These are phyloP conservation scores for Luffa aegyptiaca DNA, from an alignment of 306 rosid species.

Conservation along the genomic window DNA sequence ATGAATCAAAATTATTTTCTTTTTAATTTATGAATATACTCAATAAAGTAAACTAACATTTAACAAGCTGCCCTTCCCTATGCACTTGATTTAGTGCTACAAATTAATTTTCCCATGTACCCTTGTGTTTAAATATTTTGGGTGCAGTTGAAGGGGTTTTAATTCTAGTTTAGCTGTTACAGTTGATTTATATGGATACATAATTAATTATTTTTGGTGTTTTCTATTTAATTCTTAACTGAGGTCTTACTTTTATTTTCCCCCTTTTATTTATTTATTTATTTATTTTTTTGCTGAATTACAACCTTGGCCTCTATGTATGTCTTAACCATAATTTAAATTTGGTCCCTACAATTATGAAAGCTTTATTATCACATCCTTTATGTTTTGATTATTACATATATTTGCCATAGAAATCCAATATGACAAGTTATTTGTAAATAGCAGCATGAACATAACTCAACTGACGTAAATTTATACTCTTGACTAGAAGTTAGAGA, in stretches of 20 bases:
- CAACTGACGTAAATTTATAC: no score
- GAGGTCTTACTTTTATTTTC: slow-evolving; percentile 2
- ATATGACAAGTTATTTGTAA: no score
- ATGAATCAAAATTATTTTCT: background rate
- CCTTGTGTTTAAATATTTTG: slow-evolving; percentile 20
- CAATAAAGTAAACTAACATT: background rate
- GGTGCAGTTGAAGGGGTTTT: slow-evolving; percentile 24
- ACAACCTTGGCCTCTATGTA: background rate
- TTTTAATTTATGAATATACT: background rate
- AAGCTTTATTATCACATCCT: background rate
- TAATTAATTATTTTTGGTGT: slow-evolving; percentile 22
- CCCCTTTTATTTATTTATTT: no score
- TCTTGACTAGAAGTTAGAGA: no score
- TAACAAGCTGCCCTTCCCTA: slow-evolving; percentile 5
- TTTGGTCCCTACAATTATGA: background rate
- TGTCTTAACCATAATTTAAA: background rate
- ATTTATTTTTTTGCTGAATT: no score
- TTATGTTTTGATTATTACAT: no score
- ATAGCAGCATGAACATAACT: no score
- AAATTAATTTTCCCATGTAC: slow-evolving; percentile 3
- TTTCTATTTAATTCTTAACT: slow-evolving; percentile 35
- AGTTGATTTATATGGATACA: slow-evolving; percentile 24
- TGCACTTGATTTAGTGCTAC: slow-evolving; percentile 9
- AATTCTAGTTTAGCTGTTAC: slow-evolving; percentile 26
- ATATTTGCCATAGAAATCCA: no score